Evolutionary conservation across 805 yeast species (phyloP), one percentile per base, ranked within the genome.

Genomic region (Candida pini): DNA sequence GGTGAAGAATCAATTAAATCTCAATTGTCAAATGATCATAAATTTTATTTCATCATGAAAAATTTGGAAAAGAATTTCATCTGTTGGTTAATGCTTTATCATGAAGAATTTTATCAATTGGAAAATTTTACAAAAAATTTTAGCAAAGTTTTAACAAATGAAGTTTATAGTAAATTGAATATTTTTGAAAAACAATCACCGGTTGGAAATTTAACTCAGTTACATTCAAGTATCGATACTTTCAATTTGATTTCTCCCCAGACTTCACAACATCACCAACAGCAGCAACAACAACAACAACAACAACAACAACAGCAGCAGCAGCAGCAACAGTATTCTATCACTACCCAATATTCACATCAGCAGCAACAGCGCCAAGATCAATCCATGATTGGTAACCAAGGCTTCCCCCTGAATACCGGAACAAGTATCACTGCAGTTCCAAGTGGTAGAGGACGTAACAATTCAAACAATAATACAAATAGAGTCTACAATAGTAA

Each of bases 11-110:
- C 51, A 4, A 28, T 50, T 8, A 45, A 46, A 23, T 39, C 47
- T 3, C 49, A 44, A 30, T 34, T 54, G 16, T 26, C 39, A 13
- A 42, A 49, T 35, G 61, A 56, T 34, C 33, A 36, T 19, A 44
- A 43, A 24, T 53, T 45, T 32, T 52, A 41, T 30, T 43, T 39
- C 28, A 36, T 48, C 23, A 28, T 53, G 46, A 52, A 44, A 34
- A 56, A 56, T 31, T 30, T 56, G 21, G 59, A 56, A 25, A 28
- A 32, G 10, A 45, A 47, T 16, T 48, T 54, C 18, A 30, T 48
- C 18, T 35, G 40, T 23, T 56, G 61, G 61, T 39, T 56, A 31
- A 31, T 40, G 10, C 30, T 56, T 7, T 47, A 48, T 25, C 36
- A 36, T 14, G 32, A 44, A 9, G 45, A 48, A 10, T 35, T 39